Conservation (phyloP, 108 stramenopile genomes). For the Schizochytrium sp. region DNA sequence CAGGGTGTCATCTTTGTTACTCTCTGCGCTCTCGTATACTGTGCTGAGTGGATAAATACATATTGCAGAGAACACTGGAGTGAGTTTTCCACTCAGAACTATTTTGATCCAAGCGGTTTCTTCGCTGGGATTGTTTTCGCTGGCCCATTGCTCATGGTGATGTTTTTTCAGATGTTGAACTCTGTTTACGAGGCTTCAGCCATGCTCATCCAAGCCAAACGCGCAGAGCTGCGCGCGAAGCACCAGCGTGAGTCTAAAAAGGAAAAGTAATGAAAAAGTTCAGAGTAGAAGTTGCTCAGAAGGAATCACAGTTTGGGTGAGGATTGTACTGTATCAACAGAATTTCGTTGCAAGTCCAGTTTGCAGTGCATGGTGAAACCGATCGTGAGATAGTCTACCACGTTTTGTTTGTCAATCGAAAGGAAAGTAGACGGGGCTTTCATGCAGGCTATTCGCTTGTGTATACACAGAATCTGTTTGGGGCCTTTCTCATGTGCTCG, state of each 20-base stretch:
- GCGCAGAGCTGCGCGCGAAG: neutral
- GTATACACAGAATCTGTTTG: no score
- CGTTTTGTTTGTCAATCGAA: no score
- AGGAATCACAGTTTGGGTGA: neutral
- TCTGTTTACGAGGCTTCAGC: constrained; percentile 81
- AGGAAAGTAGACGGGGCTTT: no score
- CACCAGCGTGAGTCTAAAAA: neutral
- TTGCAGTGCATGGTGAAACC: no score
- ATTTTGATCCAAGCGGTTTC: constrained; percentile 87
- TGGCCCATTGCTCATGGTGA: constrained; percentile 83
- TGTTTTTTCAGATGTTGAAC: constrained; percentile 81
- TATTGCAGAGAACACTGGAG: constrained; percentile 78
- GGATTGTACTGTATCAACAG: no score
- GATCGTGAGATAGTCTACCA: no score
- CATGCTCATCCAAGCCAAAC: constrained; percentile 82
- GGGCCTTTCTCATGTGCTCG: no score
- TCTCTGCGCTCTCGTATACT: constrained; percentile 78
- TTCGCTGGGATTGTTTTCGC: constrained; percentile 86
- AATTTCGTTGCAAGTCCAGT: no score
- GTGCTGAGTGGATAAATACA: constrained; percentile 81
- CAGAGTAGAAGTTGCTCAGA: neutral
- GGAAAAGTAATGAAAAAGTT: neutral
- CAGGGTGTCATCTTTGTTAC: constrained; percentile 76
- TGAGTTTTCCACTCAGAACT: constrained; percentile 87
- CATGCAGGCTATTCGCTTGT: no score